phyloP scores from a whole-genome alignment of 139 green algal genomes.

The Tetraselmis chui region DNA sequence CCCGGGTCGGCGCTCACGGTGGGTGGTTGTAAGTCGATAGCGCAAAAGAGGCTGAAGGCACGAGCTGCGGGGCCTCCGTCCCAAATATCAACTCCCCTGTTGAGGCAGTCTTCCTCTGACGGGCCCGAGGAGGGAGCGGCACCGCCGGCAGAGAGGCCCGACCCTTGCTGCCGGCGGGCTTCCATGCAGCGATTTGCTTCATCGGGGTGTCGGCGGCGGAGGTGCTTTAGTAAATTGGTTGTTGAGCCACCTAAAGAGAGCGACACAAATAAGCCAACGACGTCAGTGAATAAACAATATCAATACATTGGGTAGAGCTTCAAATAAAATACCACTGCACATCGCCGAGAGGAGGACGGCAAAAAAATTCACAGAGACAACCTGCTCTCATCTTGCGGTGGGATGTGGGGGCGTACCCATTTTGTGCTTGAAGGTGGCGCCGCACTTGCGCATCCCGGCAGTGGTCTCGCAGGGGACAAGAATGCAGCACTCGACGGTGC shows the following conservation, averaged over 20 bases:
- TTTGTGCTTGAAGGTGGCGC: not conserved
- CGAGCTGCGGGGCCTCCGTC: not conserved
- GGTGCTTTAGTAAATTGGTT: not conserved
- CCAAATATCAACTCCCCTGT: not conserved
- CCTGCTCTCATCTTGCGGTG: no score
- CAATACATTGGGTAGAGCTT: no score
- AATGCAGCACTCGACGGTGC: not conserved
- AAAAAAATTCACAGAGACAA: no score
- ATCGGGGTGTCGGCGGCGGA: not conserved
- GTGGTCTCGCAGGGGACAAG: not conserved
- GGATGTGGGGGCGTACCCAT: no score
- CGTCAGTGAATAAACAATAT: no score
- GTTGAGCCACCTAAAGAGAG: not conserved
- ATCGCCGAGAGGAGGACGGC: no score
- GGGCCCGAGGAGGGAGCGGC: no score
- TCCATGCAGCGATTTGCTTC: not conserved
- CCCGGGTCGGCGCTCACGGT: not conserved
- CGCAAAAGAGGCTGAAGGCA: not conserved
- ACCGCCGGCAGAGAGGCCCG: no score
- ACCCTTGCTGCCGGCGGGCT: not conserved
- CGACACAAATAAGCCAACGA: no score
- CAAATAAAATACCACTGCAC: no score
- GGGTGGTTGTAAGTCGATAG: not conserved
- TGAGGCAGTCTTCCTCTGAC: no score
- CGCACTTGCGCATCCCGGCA: not conserved